phyloP scores from a whole-genome alignment of 2,329 filamentous ascomycete species.

The Pseudogymnoascus sp. region DNA sequence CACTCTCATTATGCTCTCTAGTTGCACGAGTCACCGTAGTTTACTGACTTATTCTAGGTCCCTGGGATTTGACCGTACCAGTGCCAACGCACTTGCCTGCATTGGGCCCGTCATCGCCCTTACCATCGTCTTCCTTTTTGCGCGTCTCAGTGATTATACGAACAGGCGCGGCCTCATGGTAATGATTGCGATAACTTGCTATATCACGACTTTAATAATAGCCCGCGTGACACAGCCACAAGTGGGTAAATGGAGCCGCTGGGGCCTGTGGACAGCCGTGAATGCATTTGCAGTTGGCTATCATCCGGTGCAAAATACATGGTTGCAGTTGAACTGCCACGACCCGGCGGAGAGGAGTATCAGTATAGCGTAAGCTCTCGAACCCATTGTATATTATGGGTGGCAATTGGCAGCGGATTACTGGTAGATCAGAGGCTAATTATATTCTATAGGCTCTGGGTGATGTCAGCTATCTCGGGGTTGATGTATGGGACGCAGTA shows the following conservation, averaged over 20 bases:
- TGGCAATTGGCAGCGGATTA: not conserved
- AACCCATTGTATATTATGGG: not conserved
- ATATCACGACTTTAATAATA: constrained; percentile 30
- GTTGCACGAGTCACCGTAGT: not conserved
- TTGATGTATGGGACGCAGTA: constrained; percentile 24
- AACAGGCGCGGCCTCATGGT: constrained; percentile 30
- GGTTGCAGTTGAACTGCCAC: constrained; percentile 15
- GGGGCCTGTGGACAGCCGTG: constrained; percentile 12
- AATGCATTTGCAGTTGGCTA: constrained; percentile 21
- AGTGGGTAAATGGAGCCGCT: constrained; percentile 12
- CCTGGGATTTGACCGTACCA: constrained; percentile 20
- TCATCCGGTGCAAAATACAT: constrained; percentile 24
- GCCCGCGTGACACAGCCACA: constrained; percentile 22
- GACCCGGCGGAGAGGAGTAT: constrained; percentile 24
- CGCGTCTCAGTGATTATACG: constrained; percentile 22
- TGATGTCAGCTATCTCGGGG: constrained; percentile 22
- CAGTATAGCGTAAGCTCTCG: constrained; percentile 22
- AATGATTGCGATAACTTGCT: constrained; percentile 30
- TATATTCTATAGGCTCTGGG: constrained; percentile 14
- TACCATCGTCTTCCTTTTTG: constrained; percentile 13
- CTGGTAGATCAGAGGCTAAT: not conserved
- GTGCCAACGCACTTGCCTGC: constrained; percentile 25
- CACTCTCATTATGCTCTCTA: not conserved
- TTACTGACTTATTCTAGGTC: constrained; percentile 10
- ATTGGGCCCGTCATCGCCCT: constrained; percentile 17